Base-by-base conservation (phyloP, 306 rosid species). In the Dryas octopetala region DNA sequence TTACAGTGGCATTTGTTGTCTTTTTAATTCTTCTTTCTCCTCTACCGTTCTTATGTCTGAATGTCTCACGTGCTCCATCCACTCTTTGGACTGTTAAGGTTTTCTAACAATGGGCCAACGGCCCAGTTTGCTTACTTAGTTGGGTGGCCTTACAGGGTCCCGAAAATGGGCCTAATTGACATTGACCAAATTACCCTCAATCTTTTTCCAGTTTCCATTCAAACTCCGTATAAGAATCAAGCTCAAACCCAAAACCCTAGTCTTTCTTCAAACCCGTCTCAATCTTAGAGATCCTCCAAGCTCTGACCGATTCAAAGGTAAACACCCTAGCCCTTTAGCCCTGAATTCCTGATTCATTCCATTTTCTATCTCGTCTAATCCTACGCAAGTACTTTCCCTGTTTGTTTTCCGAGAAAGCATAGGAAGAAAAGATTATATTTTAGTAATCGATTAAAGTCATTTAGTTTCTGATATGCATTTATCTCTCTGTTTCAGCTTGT, bases 301-400 rank as follows among this genome's bases (percentile, higher is more conserved):
- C 77, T 43, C 62, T 28, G 59, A 38, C 49, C 55, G 61, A 72
- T 59, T 5, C 54, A 46, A 38, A 73, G 86, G 80, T 78, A 57
- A 57, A 59, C 2, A 41, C 45, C 59, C 48, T 16, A 7, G 17
- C 44, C 13, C 23, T n/a, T 6, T 19, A 7, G 28, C 62, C 0
- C 32, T 57, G 0, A 2, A 17, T 9, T 51, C 43, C 52, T 47
- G 66, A 1, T 17, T 14, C 41, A 32, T 14, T 17, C 48, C 13
- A 13, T 53, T 38, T 40, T 51, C 48, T 19, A 13, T 26, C 14
- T 8, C 23, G 2, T 26, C 9, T 11, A 7, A 43, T 4, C 13
- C 1, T 7, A n/a, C 9, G 26, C 32, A 15, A 15, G 17, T 44
- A 16, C 1, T 2, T 64, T 50, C 28, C 1, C n/a, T 41, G 41